Conservation (phyloP, 257 asterid species). For the Coffea canephora region DNA sequence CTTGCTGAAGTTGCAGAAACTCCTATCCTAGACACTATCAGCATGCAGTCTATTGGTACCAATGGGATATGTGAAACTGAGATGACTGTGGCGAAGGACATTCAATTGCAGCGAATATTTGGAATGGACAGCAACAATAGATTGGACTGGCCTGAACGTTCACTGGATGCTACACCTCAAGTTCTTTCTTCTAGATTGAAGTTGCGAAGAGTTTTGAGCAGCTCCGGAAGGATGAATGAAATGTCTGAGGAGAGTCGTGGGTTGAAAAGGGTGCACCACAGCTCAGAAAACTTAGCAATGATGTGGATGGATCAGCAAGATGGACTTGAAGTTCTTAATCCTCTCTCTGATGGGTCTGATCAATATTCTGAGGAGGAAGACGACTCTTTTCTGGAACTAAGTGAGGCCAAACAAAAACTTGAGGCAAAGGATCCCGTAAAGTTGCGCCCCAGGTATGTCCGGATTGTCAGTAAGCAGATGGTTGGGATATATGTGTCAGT, state of each 20-base stretch:
- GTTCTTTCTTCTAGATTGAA: conserved; percentile 45
- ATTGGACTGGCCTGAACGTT: conserved; percentile 86
- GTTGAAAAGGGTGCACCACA: conserved; percentile 53
- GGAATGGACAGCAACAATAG: conserved; percentile 32
- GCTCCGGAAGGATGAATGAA: conserved; percentile 55
- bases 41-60: conserved; percentile 25
- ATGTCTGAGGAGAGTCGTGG: conserved; percentile 30
- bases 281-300: conserved; percentile 65
- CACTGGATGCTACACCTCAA: conserved; percentile 62
- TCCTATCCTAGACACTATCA: conserved; percentile 38
- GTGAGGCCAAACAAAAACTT: conserved; percentile 27
- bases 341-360: conserved; percentile 48
- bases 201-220: conserved; percentile 63
- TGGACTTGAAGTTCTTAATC: conserved; percentile 39
- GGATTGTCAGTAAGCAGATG: conserved; percentile 97
- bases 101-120: conserved; percentile 31
- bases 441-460: conserved; percentile 48
- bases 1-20: conserved; percentile 50
- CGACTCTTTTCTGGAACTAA: conserved; percentile 41
- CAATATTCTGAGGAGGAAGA: conserved; percentile 50
- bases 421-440: conserved; percentile 21
- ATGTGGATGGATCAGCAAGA: conserved; percentile 45
- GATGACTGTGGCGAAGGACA: conserved; percentile 18
- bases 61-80: conserved; percentile 19
- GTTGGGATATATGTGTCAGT: conserved; percentile 92